Conservation (phyloP, 257 asterid species). For the Gentiana straminea region DNA sequence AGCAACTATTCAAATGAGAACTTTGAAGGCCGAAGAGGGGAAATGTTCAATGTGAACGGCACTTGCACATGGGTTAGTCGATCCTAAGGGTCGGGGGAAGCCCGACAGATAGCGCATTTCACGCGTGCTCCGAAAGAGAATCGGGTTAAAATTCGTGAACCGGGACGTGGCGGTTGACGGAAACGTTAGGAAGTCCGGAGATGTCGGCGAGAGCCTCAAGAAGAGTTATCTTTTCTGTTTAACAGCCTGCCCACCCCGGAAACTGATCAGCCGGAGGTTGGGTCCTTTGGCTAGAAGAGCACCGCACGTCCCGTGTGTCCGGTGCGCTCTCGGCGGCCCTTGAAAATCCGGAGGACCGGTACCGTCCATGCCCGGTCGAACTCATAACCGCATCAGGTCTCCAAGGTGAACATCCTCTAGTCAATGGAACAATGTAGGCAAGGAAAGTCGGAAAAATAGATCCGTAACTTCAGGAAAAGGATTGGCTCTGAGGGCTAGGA, state of each 20-base stretch:
- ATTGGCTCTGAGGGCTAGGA: conserved; percentile 11
- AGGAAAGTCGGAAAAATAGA: conserved; percentile 18
- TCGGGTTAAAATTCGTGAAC: conserved; percentile 12
- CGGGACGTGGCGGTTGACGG: conserved; percentile 15
- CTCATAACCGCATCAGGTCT: conserved; percentile 38
- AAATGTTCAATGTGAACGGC: conserved; percentile 13
- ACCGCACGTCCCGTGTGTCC: conserved; percentile 63
- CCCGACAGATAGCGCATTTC: conserved; percentile 10
- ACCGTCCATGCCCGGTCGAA: conserved; percentile 39
- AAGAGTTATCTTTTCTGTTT: conserved; percentile 45
- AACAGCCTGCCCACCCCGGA: conserved; percentile 48
- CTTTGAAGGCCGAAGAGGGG: conserved; percentile 15
- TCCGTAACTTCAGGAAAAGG: conserved; percentile 17
- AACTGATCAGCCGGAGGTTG: conserved; percentile 48
- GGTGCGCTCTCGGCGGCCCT: conserved; percentile 69
- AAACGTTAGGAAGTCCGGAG: conserved; percentile 11
- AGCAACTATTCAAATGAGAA: conserved; percentile 11
- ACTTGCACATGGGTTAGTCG: conserved; percentile 17
- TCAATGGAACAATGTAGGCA: conserved; percentile 22
- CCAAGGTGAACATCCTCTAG: conserved; percentile 20
- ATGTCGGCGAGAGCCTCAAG: conserved; percentile 36
- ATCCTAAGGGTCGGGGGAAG: conserved; percentile 9
- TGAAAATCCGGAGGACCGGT: conserved; percentile 63
- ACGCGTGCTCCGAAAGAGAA: conserved; percentile 12
- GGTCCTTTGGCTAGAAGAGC: conserved; percentile 59